A percentile compares a stretch with the other conserved stretches of the same genome.
These are phyloP conservation scores for Taphrina wiesneri DNA, from an alignment of 1,139 yeast genomes.

Conservation along the genomic window DNA sequence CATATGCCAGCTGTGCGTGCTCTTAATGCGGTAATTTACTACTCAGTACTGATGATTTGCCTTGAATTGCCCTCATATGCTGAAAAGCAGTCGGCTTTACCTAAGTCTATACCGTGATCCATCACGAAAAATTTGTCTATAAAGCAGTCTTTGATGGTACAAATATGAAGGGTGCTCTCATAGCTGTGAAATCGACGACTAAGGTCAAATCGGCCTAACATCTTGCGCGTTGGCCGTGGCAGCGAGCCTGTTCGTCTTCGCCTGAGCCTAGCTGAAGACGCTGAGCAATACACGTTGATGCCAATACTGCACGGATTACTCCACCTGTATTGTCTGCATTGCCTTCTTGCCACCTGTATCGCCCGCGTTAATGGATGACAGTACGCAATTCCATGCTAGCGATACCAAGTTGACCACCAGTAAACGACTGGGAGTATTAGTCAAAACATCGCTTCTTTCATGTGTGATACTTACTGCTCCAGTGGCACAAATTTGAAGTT, in stretches of 20 bases:
- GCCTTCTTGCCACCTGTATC: conserved; percentile 15
- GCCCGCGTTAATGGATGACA: conserved; percentile 56
- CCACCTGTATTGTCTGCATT: conserved; percentile 35
- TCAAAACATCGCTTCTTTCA: not conserved
- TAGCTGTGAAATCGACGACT: no score
- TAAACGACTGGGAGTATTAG: conserved; percentile 69
- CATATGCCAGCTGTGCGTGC: not conserved
- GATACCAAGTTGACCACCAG: conserved; percentile 70
- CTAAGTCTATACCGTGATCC: no score
- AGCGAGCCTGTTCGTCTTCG: not conserved
- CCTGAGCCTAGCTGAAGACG: not conserved
- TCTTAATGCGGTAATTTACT: no score
- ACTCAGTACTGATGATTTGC: no score
- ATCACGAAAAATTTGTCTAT: no score
- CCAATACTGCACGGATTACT: not conserved
- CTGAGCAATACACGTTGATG: not conserved
- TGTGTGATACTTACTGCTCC: conserved; percentile 14
- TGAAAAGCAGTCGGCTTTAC: no score
- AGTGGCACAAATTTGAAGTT: conserved; percentile 55
- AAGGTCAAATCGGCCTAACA: no score
- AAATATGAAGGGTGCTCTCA: no score
- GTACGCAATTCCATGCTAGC: conserved; percentile 80
- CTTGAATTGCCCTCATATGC: no score
- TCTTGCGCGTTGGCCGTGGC: no score
- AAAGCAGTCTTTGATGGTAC: no score